Conservation (phyloP, 352 stramenopile genomes). For the Blastocystis sp. region DNA sequence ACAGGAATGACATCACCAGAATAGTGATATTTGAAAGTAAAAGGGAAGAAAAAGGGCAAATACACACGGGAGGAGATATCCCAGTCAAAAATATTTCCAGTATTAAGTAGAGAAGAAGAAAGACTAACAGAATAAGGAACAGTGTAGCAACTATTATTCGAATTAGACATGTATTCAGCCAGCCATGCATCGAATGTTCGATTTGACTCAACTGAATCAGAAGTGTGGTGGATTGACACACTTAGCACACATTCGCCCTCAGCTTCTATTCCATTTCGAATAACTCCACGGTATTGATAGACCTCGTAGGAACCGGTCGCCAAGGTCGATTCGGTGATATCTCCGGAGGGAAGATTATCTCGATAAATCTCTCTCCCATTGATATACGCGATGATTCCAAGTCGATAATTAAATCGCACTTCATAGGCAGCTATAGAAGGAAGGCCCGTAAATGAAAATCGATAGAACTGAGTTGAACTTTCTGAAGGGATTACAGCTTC, state of each 20-base stretch:
- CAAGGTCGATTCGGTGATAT: background rate
- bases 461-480: background rate
- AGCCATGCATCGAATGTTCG: background rate
- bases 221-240: background rate
- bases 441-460: background rate
- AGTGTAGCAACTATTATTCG: background rate
- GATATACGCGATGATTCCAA: constrained; percentile 3
- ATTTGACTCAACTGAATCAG: background rate
- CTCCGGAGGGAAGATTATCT: background rate
- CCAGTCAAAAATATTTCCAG: background rate
- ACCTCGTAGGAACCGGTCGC: background rate
- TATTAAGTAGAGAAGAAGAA: background rate
- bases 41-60: background rate
- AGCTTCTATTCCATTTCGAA: background rate
- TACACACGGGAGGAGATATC: background rate
- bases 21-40: background rate
- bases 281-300: background rate
- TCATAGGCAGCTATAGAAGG: background rate
- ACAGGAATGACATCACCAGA: background rate
- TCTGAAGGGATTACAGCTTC: background rate
- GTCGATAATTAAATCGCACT: background rate
- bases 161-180: background rate
- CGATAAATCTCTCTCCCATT: background rate
- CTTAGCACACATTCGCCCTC: background rate
- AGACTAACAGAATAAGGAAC: background rate